Conservation (phyloP, 768 basidiomycete genomes). For the Rhizopogon vesiculosus region DNA sequence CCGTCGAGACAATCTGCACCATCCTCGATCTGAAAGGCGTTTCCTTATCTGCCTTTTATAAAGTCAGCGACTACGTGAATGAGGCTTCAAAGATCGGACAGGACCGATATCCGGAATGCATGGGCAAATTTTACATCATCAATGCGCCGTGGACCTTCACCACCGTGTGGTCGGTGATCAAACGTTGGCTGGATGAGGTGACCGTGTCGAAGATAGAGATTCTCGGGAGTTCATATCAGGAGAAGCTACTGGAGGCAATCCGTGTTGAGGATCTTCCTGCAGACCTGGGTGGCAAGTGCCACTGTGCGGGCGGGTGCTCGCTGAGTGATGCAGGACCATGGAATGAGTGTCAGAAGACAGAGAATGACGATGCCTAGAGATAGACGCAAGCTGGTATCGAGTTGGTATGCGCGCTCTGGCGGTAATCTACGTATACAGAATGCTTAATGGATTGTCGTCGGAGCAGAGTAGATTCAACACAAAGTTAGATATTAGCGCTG, state of each 20-base stretch:
- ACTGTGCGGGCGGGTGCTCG: conserved; percentile 77
- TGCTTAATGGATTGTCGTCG: conserved; percentile 23
- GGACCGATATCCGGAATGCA: conserved; percentile 86
- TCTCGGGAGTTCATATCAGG: conserved; percentile 66
- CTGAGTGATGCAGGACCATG: conserved; percentile 91
- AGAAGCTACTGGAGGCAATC: conserved; percentile 77
- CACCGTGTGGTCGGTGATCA: conserved; percentile 84
- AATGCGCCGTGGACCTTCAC: conserved; percentile 94
- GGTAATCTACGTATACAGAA: conserved; percentile 25
- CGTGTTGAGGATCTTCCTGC: conserved; percentile 76
- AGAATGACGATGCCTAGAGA: conserved; percentile 19
- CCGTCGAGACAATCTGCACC: conserved; percentile 96
- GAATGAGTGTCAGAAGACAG: conserved; percentile 38
- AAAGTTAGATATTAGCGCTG: neutral
- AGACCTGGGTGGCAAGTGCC: conserved; percentile 81
- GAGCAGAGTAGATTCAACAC: conserved; percentile 5
- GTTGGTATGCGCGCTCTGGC: conserved; percentile 4
- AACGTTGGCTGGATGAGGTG: conserved; percentile 92
- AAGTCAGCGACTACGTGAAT: conserved; percentile 89
- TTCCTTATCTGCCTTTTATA: conserved; percentile 73
- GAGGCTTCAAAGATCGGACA: conserved; percentile 77
- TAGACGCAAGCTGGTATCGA: neutral
- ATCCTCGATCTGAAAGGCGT: conserved; percentile 86
- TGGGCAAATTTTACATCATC: conserved; percentile 99
- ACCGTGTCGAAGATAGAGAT: conserved; percentile 95